Base-by-base conservation (phyloP, 352 stramenopile genomes). In the Thalassiosira exigua region DNA sequence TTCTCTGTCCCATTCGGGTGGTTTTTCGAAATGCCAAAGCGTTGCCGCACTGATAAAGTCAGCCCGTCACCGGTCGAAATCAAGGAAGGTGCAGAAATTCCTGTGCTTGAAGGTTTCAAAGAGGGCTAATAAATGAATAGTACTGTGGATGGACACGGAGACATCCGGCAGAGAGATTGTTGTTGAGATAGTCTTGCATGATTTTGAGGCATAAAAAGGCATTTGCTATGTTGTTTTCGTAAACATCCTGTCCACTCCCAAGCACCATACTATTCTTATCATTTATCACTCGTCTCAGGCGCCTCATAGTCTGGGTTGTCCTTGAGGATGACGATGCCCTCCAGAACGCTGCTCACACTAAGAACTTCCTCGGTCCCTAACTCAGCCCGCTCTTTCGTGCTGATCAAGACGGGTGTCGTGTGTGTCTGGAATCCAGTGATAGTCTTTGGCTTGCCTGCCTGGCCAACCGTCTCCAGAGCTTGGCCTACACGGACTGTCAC, bases 351-450 rank as follows among this genome's bases (percentile, higher is more conserved):
- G 66, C 95, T 96, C 39, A 98, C 92, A 33, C 95, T 93, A 33
- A 98, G 82, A 75, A 98, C 98, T 82, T 99, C 97, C 68, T 98
- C 96, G 19, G 96, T 98, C 52, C 96, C 97, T 14, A 99, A 90
- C 87, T 99, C 98, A 36, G 97, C 97, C 64, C 97, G 95, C 83
- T 99, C 97, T 82, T 98, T 97, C 30, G 98, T 92, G 69, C 96
- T 97, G 39, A 99, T 91, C 76, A 99, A 89, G 56, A 99, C 98
- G 44, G 98, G 98, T 33, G 97, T 99, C 61, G 96, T 99, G 88
- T 99, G 98, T 46, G 97, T 99, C 79, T 99, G 98, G 88, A 99
- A 99, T 59, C 98, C 98, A 56, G 98, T 99, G 72, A 99, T 99
- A 52, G 96, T 98, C 91, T 99, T 99, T 12, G 97, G 97, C 33